These are phyloP conservation scores for Kodamaea sp. DNA, from an alignment of 1,139 yeast genomes.

Conservation along the genomic window DNA sequence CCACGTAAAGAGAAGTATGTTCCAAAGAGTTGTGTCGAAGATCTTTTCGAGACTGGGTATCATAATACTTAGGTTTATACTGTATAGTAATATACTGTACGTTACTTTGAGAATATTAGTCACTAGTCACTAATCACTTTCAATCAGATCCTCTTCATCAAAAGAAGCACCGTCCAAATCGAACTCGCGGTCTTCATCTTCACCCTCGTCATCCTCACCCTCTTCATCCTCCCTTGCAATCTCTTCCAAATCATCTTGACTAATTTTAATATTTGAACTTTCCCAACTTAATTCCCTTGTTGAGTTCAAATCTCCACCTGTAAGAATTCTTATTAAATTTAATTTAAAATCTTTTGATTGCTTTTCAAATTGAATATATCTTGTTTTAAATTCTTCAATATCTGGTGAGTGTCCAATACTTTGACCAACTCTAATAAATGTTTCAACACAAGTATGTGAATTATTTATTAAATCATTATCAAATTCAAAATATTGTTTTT, in stretches of 20 bases:
- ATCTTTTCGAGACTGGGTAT: too few relatives aligned
- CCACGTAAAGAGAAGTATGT: slow-evolving; percentile 28
- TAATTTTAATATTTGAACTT: slow-evolving; percentile 24
- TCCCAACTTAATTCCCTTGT: slow-evolving; percentile 39
- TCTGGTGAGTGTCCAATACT: slow-evolving; percentile 75
- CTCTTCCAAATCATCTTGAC: slow-evolving; percentile 20
- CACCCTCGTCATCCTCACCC: too few relatives aligned
- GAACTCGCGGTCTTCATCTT: slow-evolving; percentile 15
- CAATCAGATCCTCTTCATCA: slow-evolving; percentile 12
- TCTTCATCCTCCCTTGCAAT: slow-evolving; percentile 13
- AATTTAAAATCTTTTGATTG: slow-evolving; percentile 49
- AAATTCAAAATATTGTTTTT: slow-evolving; percentile 40
- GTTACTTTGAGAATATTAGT: too few relatives aligned
- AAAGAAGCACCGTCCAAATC: slow-evolving; percentile 15
- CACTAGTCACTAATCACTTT: slow-evolving; percentile 1
- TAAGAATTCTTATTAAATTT: slow-evolving; percentile 56
- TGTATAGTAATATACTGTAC: background rate
- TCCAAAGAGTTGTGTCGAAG: slow-evolving; percentile 19
- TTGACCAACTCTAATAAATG: slow-evolving; percentile 85
- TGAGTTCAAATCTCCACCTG: slow-evolving; percentile 48
- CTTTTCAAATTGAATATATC: slow-evolving; percentile 42
- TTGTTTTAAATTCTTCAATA: slow-evolving; percentile 47
- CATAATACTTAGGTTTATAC: background rate
- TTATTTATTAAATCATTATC: slow-evolving; percentile 74
- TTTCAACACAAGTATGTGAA: slow-evolving; percentile 69